Conservation (phyloP, 192 early-diverging fungal species). For the Linderina pennispora region DNA sequence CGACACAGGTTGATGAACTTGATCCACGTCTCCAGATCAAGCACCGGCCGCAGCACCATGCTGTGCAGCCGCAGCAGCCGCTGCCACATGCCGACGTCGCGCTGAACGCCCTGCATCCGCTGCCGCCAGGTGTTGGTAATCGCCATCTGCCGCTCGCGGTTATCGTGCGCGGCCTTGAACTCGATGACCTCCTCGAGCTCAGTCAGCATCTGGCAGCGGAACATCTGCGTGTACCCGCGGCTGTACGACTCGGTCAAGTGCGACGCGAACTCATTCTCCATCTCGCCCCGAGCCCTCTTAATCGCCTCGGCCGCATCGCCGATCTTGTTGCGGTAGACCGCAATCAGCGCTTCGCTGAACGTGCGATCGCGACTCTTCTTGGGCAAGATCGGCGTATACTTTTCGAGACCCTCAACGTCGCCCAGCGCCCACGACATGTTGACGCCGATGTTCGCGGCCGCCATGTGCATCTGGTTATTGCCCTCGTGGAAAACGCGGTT, state of each 20-base stretch:
- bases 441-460: conserved; percentile 79
- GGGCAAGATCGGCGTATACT: conserved; percentile 78
- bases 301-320: conserved; percentile 69
- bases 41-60: conserved; percentile 80
- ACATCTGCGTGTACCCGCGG: conserved; percentile 75
- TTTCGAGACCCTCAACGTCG: conserved; percentile 84
- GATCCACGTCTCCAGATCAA: conserved; percentile 92
- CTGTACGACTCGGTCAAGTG: conserved; percentile 87
- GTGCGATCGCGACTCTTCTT: conserved; percentile 55
- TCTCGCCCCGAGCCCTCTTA: conserved; percentile 68
- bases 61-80: conserved; percentile 76
- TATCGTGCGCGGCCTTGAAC: conserved; percentile 74
- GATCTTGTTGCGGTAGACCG: conserved; percentile 74
- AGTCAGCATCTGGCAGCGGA: conserved; percentile 92
- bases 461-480: conserved; percentile 54
- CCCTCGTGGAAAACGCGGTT: conserved; percentile 66
- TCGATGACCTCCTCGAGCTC: conserved; percentile 95
- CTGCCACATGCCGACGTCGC: conserved; percentile 94
- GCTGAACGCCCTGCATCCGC: conserved; percentile 78
- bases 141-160: conserved; percentile 59
- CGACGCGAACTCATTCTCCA: conserved; percentile 81
- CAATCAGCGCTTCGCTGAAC: conserved; percentile 83
- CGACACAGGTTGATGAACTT: conserved; percentile 92
- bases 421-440: conserved; percentile 86
- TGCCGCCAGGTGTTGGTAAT: conserved; percentile 83